Base-by-base conservation (phyloP, 2,329 filamentous ascomycete genomes). In the Blumeria hordei region DNA sequence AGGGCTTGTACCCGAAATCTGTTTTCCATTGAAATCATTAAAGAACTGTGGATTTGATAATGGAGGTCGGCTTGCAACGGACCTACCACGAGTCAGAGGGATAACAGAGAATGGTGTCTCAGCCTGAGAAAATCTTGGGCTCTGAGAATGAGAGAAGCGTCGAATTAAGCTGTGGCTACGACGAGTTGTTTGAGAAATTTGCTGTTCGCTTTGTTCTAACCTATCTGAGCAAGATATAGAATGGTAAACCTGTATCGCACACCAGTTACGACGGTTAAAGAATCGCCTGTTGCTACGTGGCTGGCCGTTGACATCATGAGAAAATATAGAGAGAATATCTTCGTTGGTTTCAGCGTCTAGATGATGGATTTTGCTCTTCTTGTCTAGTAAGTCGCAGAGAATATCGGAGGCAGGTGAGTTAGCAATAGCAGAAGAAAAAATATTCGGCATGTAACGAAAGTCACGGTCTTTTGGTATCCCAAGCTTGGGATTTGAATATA, bases 361-460 rank as follows among this genome's bases (percentile, higher is more conserved):
- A 61, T 83, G 79, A 60, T 83, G 80, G 1, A 83, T 67, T 67
- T 83, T 95, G 71, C 95, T 95, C 33, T 92, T 79, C 70, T 85
- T 92, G 71, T 96, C 95, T 58, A 98, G 75, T 54, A 94, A 77
- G 67, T 98, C 90, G 5, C 87, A 87, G 71, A 96, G 75, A 63
- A 93, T 72, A 54, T 92, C 85, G 0, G 88, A 83, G 16, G 88
- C 86, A 5, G 93, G 92, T 12, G 83, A 81, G 65, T 98, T 95
- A 62, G 84, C 90, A 64, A 98, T 96, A 11, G 88, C 88, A 0
- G 88, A 95, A 0, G 88, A 93, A 60, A 96, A 80, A 57, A 98
- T 71, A 63, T 98, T 98, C 4, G 88, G 85, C 83, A 98, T 98
- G 66, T 98, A 98, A 58, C 92, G 77, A 64, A 92, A 88, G 66